Conservation (phyloP, 2,329 filamentous ascomycete genomes). For the Thelonectria rubi region DNA sequence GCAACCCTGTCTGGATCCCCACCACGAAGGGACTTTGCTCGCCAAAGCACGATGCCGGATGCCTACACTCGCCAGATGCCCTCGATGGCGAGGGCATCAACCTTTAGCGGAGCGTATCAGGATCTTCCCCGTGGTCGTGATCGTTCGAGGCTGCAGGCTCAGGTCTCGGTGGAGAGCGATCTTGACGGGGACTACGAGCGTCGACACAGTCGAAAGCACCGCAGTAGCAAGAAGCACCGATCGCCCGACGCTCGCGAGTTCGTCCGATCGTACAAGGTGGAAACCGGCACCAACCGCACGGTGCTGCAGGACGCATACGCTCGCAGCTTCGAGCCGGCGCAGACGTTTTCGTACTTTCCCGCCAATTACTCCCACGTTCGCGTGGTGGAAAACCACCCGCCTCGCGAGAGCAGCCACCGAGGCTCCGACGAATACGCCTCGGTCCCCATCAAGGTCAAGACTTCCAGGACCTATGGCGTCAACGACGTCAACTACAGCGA, state of each 20-base stretch:
- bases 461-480: constrained; percentile 42
- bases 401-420: constrained; percentile 46
- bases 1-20: constrained; percentile 44
- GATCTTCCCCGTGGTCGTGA: constrained; percentile 49
- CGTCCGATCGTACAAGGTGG: constrained; percentile 34
- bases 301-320: constrained; percentile 40
- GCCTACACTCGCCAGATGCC: constrained; percentile 43
- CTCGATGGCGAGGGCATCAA: constrained; percentile 45
- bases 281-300: no score
- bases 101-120: constrained; percentile 42
- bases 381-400: constrained; percentile 40
- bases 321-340: constrained; percentile 40
- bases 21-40: constrained; percentile 45
- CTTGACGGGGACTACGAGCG: constrained; percentile 48
- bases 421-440: constrained; percentile 30
- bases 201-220: constrained; percentile 46
- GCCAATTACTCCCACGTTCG: constrained; percentile 29
- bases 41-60: constrained; percentile 51
- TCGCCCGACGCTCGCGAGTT: constrained; percentile 45
- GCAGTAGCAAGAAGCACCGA: constrained; percentile 48
- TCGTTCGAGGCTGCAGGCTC: constrained; percentile 50
- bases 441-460: constrained; percentile 48
- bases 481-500: constrained; percentile 47
- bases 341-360: constrained; percentile 39
- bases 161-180: constrained; percentile 48